Base-by-base conservation (phyloP, 345 rosid genomes). In the Citrus mangshanensis region DNA sequence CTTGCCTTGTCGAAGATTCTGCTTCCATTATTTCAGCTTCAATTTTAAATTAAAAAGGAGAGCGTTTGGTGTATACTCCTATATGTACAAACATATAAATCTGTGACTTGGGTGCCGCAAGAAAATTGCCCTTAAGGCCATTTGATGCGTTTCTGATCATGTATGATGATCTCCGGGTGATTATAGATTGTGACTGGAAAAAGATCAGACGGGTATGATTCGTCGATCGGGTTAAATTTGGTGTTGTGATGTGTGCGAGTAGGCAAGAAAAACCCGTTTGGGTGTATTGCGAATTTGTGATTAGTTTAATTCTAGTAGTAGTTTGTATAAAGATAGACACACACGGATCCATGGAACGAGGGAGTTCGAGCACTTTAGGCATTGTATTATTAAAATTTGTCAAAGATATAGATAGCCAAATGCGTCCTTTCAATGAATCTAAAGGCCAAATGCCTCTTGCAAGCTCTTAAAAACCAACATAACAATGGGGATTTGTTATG, bases 381-480 rank as follows among this genome's bases (percentile, higher is more conserved):
- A 46, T 46, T 12, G 51, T 46, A 46, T 46, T 46, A 13, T 46
- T 46, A 46, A 46, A 46, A 46, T 46, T 49, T 38, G 0, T 34
- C 9, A 4, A 24, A 69, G n/a, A 32, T 35, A n/a, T 35, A n/a
- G 30, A 37, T 10, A 13, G 42, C 37, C 3, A 27, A 76, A 56
- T 16, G 67, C 68, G 89, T 10, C 87, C 73, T 55, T 84, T 82
- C 60, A 25, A 8, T 68, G 81, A 30, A 55, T 59, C 14, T 4
- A 75, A 75, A 61, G 84, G 87, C 74, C 84, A 86, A 78, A 73
- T 76, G 86, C 22, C 88, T 38, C 81, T 81, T 86, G 58, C 58
- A 9, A n/a, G 28, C 5, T 4, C 51, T 42, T 27, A 68, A 65
- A 9, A 27, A 10, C 7, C 2, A 76, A 51, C 19, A 65, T 24